phyloP scores from a whole-genome alignment of 139 green algal species.

The Chlorella sp. region DNA sequence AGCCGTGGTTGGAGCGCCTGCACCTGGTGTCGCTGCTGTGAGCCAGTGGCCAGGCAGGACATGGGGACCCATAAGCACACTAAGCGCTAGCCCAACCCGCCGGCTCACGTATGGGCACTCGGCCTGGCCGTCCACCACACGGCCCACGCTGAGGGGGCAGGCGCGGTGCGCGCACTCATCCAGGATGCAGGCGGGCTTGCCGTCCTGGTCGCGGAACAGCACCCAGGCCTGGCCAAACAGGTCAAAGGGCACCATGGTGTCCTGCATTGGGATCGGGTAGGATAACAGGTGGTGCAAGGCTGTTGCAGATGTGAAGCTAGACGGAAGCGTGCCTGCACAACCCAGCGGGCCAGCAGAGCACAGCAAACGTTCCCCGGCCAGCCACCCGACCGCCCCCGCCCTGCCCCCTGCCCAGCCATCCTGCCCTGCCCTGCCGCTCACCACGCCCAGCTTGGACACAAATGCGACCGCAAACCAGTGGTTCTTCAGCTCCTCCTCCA shows the following conservation, averaged over 20 bases:
- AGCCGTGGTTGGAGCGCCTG: too few relatives aligned
- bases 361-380: too few relatives aligned
- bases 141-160: conserved; percentile 92
- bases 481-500: conserved; percentile 48
- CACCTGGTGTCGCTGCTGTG: too few relatives aligned
- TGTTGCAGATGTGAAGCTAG: too few relatives aligned
- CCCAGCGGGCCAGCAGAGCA: too few relatives aligned
- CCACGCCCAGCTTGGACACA: conserved; percentile 29
- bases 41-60: too few relatives aligned
- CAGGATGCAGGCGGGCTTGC: conserved; percentile 35
- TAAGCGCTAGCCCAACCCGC: neutral
- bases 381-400: neutral
- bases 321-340: too few relatives aligned
- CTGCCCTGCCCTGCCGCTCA: neutral
- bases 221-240: conserved; percentile 97
- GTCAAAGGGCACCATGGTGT: conserved; percentile 76
- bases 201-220: conserved; percentile 80
- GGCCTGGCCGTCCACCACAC: conserved; percentile 69
- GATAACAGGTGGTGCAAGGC: too few relatives aligned
- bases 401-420: neutral
- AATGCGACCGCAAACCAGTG: conserved; percentile 55
- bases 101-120: conserved; percentile 85
- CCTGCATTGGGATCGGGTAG: conserved; percentile 22
- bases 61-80: too few relatives aligned
- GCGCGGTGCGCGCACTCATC: conserved; percentile 96